A percentile compares a stretch with the other conserved stretches of the same genome.
These are phyloP conservation scores for Nannochloropsis oceanica DNA, from an alignment of 108 stramenopile species.

Conservation along the genomic window DNA sequence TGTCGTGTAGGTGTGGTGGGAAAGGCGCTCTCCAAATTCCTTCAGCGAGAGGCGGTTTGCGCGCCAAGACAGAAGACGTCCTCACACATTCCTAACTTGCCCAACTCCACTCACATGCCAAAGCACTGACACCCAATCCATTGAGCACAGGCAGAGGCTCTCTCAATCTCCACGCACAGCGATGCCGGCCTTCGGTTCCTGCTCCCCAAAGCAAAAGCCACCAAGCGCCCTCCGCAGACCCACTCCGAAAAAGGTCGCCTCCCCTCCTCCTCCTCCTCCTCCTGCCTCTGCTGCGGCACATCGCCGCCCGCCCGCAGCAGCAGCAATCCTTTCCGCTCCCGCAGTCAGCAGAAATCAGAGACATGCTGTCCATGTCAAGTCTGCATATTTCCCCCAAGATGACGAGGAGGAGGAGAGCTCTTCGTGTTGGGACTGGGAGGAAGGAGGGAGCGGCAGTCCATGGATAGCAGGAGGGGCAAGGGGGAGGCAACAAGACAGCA, in stretches of 20 bases:
- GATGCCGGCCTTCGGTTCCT: not conserved
- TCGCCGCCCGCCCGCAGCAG: too few relatives aligned
- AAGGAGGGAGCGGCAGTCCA: not conserved
- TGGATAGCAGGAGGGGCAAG: too few relatives aligned
- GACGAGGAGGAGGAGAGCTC: not conserved
- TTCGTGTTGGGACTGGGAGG: not conserved
- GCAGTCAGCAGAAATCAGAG: not conserved
- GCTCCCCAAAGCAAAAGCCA: not conserved
- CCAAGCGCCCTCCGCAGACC: not conserved
- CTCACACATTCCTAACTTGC: too few relatives aligned
- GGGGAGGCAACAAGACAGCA: not conserved
- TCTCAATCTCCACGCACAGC: not conserved
- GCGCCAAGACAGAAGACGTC: too few relatives aligned
- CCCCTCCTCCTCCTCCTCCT: not conserved
- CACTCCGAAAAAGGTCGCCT: not conserved
- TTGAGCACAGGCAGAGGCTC: too few relatives aligned
- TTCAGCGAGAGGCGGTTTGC: too few relatives aligned
- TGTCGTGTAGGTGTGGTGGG: too few relatives aligned
- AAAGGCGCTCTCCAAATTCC: too few relatives aligned
- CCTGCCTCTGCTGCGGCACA: too few relatives aligned
- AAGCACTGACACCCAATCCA: too few relatives aligned
- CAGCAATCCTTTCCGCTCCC: too few relatives aligned
- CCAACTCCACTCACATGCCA: too few relatives aligned
- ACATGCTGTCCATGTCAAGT: not conserved
- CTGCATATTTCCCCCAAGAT: not conserved